A percentile compares a stretch with the other conserved stretches of the same genome.
phyloP scores from a whole-genome alignment of 805 yeast species.

The Candida hungchunana region DNA sequence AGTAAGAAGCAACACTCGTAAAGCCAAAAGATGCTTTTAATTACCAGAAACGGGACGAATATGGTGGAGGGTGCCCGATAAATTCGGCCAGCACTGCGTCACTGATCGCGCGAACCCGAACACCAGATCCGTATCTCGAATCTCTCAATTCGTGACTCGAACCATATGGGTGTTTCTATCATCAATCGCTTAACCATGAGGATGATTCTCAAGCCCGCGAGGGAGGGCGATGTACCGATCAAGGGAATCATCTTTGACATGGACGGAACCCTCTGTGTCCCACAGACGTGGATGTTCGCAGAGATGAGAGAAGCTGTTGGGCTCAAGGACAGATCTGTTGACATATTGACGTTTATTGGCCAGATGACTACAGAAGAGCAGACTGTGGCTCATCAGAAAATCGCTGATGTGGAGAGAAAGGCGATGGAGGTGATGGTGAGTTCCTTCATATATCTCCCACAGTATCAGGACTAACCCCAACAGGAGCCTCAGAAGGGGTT shows the following conservation, averaged over 20 bases:
- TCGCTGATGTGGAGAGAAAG: conserved; percentile 50
- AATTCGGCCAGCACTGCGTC: too few relatives aligned
- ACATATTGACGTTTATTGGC: conserved; percentile 50
- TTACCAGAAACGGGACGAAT: too few relatives aligned
- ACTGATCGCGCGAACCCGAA: not conserved
- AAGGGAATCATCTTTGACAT: conserved; percentile 66
- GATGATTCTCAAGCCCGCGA: conserved; percentile 22
- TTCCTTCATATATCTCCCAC: too few relatives aligned
- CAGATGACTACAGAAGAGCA: conserved; percentile 37
- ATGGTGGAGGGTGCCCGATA: too few relatives aligned
- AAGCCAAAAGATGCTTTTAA: too few relatives aligned
- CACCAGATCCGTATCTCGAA: not conserved
- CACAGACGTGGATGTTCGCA: conserved; percentile 55
- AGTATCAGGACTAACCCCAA: not conserved
- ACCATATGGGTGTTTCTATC: too few relatives aligned
- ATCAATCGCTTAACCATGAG: conserved; percentile 16
- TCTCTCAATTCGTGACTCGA: too few relatives aligned
- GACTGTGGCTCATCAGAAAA: conserved; percentile 39
- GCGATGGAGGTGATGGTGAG: conserved; percentile 55
- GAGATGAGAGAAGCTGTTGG: conserved; percentile 61
- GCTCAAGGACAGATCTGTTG: conserved; percentile 39
- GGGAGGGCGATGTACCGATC: conserved; percentile 29
- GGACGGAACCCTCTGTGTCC: conserved; percentile 74
- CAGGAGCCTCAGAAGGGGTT: conserved; percentile 26
- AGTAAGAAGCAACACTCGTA: too few relatives aligned